Base-by-base conservation (phyloP, 345 rosid genomes). In the Viola odorata region DNA sequence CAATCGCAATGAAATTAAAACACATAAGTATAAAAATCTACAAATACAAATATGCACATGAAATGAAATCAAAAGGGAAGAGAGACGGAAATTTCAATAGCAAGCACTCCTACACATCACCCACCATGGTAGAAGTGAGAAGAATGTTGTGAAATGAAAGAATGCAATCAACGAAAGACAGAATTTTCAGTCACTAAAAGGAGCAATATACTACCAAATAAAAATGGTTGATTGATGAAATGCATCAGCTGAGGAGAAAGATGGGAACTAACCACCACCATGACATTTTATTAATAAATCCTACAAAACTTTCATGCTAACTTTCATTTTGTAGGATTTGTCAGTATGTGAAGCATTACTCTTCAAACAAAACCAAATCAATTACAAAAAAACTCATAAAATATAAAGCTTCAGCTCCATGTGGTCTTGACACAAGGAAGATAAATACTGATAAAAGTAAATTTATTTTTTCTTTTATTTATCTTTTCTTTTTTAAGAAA, bases 1-100 rank as follows among this genome's bases (percentile, higher is more conserved):
- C 69, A 41, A 17, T 32, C 47, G 51, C 59, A 63, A 37, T 9
- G 39, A 36, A 60, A 23, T 56, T 4, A 53, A 57, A 37, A 52
- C 45, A 41, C 10, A 45, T 10, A 38, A 23, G 32, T 55, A 47
- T 38, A 5, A 39, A 17, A 36, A 55, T 60, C 15, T 41, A 60
- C 7, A 9, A 40, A 50, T 6, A 10, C 17, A 36, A 37, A n/a
- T 16, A 3, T 23, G 38, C 51, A 58, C 45, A 12, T 54, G 32
- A 16, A 51, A 38, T 40, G 8, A 41, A 12, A 23, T 23, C 3
- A 13, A 23, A 15, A 49, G 8, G 12, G 49, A 50, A 50, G 3
- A 12, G 47, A n/a, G 8, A 6, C 12, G 51, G 41, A 14, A 54
- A 45, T 54, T 14, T 15, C 16, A 32, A 40, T 13, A 44, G 37